Evolutionary conservation across 306 rosid species (phyloP).

Genomic region (Vigna trinervia): DNA sequence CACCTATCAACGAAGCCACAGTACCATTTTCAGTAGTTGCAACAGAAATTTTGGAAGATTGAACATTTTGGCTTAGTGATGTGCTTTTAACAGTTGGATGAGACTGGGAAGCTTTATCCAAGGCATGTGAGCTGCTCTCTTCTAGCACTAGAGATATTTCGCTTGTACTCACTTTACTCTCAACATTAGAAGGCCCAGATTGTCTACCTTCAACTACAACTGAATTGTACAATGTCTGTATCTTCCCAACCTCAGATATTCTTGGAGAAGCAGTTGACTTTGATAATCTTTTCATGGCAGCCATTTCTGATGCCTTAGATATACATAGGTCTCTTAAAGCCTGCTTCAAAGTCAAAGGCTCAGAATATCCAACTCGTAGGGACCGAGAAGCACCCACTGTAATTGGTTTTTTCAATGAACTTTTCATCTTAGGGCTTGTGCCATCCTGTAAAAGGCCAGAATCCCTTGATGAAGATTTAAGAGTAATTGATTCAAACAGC

Average conservation of each 20-base stretch:
- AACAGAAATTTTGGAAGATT: conserved; percentile 51
- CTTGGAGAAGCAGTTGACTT: conserved; percentile 78
- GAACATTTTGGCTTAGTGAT: conserved; percentile 51
- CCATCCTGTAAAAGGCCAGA: conserved; percentile 61
- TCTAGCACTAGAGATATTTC: conserved; percentile 69
- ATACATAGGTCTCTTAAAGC: conserved; percentile 90
- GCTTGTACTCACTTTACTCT: conserved; percentile 53
- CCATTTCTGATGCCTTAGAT: conserved; percentile 99
- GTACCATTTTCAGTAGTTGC: conserved; percentile 39
- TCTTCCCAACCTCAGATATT: conserved; percentile 93
- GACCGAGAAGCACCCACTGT: conserved; percentile 72
- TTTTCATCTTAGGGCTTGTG: conserved; percentile 69
- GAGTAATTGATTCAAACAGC: conserved; percentile 74
- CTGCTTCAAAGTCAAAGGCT: conserved; percentile 86
- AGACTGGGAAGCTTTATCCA: conserved; percentile 49
- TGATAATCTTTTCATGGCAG: conserved; percentile 89
- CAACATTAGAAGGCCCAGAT: conserved; percentile 58
- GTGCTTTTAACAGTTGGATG: conserved; percentile 52
- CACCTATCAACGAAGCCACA: conserved; percentile 44
- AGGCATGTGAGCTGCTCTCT: conserved; percentile 56
- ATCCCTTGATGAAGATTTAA: conserved; percentile 72
- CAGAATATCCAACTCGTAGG: conserved; percentile 78
- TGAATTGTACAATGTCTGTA: conserved; percentile 86
- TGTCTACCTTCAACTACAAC: conserved; percentile 78
- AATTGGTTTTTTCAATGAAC: conserved; percentile 83